Evolutionary conservation across 345 rosid genomes (phyloP).

Genomic region (Stellera chamaejasme): DNA sequence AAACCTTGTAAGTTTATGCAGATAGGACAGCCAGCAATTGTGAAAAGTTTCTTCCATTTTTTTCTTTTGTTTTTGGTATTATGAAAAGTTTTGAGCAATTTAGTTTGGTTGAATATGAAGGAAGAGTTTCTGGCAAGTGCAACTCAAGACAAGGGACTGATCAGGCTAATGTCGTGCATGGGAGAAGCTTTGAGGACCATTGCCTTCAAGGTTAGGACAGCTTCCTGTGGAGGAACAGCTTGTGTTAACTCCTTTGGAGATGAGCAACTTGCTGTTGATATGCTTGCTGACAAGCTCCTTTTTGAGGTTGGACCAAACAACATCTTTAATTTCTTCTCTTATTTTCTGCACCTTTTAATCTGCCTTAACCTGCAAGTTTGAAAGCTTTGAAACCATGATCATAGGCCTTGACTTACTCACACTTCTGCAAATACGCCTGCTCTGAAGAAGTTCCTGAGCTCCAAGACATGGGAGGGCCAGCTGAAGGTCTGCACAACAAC

Average conservation of each 20-base stretch:
- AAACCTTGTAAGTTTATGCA: slow-evolving; percentile 55
- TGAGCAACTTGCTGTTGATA: slow-evolving; percentile 95
- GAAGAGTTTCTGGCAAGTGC: slow-evolving; percentile 87
- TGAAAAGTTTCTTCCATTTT: not conserved
- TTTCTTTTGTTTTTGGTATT: not conserved
- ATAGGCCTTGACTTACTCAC: slow-evolving; percentile 85
- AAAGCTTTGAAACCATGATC: not conserved
- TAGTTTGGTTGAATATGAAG: slow-evolving; percentile 22
- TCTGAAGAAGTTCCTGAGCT: slow-evolving; percentile 96
- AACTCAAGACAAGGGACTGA: slow-evolving; percentile 73
- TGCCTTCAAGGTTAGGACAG: slow-evolving; percentile 85
- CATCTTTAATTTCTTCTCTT: not conserved
- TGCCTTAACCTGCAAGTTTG: not conserved
- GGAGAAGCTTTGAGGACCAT: slow-evolving; percentile 95
- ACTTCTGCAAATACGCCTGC: slow-evolving; percentile 92
- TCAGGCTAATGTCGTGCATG: slow-evolving; percentile 76
- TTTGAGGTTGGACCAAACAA: slow-evolving; percentile 48
- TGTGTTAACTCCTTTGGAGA: slow-evolving; percentile 92
- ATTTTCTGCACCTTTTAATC: not conserved
- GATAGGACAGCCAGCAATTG: too few species aligned
- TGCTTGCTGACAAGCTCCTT: slow-evolving; percentile 91
- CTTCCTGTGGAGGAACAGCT: slow-evolving; percentile 97
- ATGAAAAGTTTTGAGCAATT: not conserved
- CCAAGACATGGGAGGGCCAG: slow-evolving; percentile 97
- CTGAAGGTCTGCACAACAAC: slow-evolving; percentile 47